phyloP scores from a whole-genome alignment of 805 yeast genomes.

The Nakazawaea pomicola region DNA sequence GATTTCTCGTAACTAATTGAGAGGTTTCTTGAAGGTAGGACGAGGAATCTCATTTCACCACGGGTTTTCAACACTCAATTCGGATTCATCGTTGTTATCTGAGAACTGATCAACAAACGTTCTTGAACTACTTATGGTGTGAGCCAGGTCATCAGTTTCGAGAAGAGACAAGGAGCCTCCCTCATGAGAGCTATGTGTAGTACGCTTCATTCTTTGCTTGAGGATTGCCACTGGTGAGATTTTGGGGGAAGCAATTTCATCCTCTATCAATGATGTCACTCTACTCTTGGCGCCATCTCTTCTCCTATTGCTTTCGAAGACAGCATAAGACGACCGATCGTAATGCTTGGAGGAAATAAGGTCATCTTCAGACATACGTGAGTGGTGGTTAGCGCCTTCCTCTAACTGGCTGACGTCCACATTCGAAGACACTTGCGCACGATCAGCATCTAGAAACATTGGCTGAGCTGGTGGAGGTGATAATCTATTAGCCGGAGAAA shows the following conservation, averaged over 20 bases:
- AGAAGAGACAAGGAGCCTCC: background rate
- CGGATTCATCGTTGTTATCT: background rate
- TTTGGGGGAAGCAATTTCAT: background rate
- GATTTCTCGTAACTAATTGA: background rate
- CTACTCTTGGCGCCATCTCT: too few relatives aligned
- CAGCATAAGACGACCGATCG: too few relatives aligned
- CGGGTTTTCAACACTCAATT: background rate
- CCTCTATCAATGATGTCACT: background rate
- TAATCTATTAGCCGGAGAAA: background rate
- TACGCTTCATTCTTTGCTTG: background rate
- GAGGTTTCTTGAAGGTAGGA: background rate
- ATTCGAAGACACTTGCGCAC: too few relatives aligned
- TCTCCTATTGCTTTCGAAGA: too few relatives aligned
- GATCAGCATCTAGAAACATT: background rate
- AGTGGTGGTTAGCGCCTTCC: too few relatives aligned
- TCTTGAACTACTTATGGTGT: constrained; percentile 5
- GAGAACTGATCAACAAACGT: constrained; percentile 1
- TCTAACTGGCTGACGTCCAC: too few relatives aligned
- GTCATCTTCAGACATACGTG: too few relatives aligned
- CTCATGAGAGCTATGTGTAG: background rate
- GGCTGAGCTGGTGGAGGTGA: constrained; percentile 6
- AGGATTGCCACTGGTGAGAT: background rate
- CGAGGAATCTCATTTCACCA: background rate
- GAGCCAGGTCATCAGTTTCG: background rate
- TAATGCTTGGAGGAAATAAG: too few relatives aligned